Evolutionary conservation across 106 monocot species (phyloP), one percentile per base, ranked within the genome.

Genomic region (Dendrobium nobile): DNA sequence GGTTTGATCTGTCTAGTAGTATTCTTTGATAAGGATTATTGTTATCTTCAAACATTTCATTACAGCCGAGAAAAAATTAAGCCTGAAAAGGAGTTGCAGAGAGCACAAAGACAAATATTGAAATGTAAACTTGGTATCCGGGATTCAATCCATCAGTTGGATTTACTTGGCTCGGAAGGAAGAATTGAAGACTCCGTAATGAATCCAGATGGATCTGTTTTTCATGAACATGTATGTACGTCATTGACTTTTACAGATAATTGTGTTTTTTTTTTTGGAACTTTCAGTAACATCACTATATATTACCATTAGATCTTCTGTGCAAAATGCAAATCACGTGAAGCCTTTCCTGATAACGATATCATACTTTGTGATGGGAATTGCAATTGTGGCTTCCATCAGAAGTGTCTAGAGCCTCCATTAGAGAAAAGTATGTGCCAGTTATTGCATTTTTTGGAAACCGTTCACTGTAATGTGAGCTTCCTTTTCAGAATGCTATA

Each of bases 101-200:
- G 95, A 83, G 95, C 95, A 45, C 68, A 79, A 74, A 93, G 87
- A 79, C 89, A 96, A 77, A 91, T 96, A 77, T 73, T 91, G 74
- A 88, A 86, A 83, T 96, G 85, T 84, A 96, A 93, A 87, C 85
- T 89, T 85, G 89, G 93, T 41, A 96, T 96, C 26, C 89, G 93
- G 48, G 93, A 93, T 84, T 80, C 86, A 47, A 87, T 96, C 74
- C 88, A 43, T 72, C 86, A 91, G 80, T 78, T 96, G 40, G 93
- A 91, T 84, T 82, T 84, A 64, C 84, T 87, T 82, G 88, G 86
- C 80, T 86, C 84, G 67, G 85, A 85, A 84, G 93, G 89, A 78
- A 81, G 85, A 83, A 89, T 88, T 77, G 86, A 81, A 75, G 85
- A 88, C 73, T 81, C 86, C 40, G 75, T 85, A 72, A 85, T 89